These are phyloP conservation scores for Lineolata rhizophorae DNA, from an alignment of 495 filamentous ascomycete species.

Conservation along the genomic window DNA sequence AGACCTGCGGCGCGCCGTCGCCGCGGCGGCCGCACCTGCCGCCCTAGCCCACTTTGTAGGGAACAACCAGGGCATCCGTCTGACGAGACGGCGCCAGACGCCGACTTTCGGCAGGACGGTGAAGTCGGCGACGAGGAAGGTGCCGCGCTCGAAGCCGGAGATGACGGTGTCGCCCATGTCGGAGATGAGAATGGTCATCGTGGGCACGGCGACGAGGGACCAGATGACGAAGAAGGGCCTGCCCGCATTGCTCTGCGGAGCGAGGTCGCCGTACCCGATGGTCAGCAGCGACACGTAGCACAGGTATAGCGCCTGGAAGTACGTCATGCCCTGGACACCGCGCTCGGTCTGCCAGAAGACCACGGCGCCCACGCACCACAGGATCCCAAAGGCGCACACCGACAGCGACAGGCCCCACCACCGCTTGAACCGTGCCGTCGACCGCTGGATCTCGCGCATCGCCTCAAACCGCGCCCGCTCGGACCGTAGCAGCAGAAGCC, in stretches of 20 bases:
- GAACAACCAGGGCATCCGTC: not conserved
- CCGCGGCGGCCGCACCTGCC: too few species aligned
- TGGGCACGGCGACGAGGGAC: conserved; percentile 36
- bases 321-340: conserved; percentile 17
- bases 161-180: conserved; percentile 44
- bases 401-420: conserved; percentile 19
- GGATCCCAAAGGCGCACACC: conserved; percentile 16
- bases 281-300: conserved; percentile 22
- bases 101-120: conserved; percentile 32
- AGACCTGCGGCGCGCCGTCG: not conserved
- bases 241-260: conserved; percentile 20
- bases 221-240: conserved; percentile 23
- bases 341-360: conserved; percentile 21
- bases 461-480: conserved; percentile 22
- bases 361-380: conserved; percentile 22
- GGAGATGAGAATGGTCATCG: conserved; percentile 43
- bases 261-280: conserved; percentile 22
- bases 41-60: too few species aligned
- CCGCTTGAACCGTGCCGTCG: conserved; percentile 17
- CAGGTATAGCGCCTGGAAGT: conserved; percentile 24
- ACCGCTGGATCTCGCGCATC: conserved; percentile 20
- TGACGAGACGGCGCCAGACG: conserved; percentile 18
- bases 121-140: conserved; percentile 30
- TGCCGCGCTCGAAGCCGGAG: conserved; percentile 30
- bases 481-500: conserved; percentile 16